A percentile compares a stretch with the other conserved stretches of the same genome.
Conservation (phyloP, 352 stramenopile species). For the Pythium coloratum region DNA sequence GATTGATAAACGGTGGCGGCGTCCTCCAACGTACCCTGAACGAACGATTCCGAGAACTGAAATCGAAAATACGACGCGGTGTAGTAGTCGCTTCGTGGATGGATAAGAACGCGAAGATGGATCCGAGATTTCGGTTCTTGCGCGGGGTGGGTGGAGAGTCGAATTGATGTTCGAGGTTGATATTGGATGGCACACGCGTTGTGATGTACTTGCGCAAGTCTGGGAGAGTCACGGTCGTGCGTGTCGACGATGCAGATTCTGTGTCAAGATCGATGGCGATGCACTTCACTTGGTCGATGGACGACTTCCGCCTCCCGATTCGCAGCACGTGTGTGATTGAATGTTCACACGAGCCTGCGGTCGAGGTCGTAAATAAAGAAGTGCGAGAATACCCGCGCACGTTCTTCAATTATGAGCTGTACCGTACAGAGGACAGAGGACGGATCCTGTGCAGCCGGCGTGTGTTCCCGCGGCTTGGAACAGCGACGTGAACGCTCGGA, state of each 20-base stretch:
- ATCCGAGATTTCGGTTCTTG: neutral
- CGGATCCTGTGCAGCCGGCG: constrained; percentile 1
- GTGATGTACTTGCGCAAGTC: constrained; percentile 3
- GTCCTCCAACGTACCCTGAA: constrained; percentile 11
- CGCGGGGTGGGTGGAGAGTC: neutral
- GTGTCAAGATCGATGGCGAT: neutral
- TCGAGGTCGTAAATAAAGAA: constrained; percentile 2
- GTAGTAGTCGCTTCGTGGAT: too few species aligned
- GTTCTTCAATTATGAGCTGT: neutral
- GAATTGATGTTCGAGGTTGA: neutral
- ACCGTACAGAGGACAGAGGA: constrained; percentile 1
- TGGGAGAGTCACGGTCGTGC: constrained; percentile 1
- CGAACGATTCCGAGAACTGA: constrained; percentile 1
- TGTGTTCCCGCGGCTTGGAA: neutral
- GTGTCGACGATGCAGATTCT: constrained; percentile 2
- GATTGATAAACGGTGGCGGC: neutral
- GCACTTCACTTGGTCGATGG: neutral
- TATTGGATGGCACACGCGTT: neutral
- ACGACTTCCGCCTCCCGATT: neutral
- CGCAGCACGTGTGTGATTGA: neutral
- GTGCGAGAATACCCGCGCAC: constrained; percentile 1
- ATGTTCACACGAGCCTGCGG: neutral
- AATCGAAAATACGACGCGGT: neutral
- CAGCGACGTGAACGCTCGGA: neutral
- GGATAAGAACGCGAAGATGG: constrained; percentile 5